These are phyloP conservation scores for Ceratocystis colombiana DNA, from an alignment of 2,329 filamentous ascomycete species.

Conservation along the genomic window DNA sequence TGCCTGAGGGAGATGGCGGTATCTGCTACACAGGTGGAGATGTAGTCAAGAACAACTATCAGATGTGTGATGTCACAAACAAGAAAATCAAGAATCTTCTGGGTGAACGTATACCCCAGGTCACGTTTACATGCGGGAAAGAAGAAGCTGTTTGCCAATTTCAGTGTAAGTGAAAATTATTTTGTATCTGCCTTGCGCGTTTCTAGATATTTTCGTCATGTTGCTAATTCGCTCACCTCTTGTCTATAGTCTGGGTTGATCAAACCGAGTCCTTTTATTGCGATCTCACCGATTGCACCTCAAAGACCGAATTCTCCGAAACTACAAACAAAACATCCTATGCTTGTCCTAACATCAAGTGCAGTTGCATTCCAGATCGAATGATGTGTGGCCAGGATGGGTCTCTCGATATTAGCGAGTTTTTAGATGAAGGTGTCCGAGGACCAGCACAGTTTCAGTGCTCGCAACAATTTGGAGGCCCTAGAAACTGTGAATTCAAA, in stretches of 20 bases:
- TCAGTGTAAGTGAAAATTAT: slow-evolving; percentile 55
- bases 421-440: slow-evolving; percentile 69
- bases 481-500: slow-evolving; percentile 66
- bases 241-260: slow-evolving; percentile 76
- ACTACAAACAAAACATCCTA: slow-evolving; percentile 74
- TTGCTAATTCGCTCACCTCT: neutral
- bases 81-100: slow-evolving; percentile 82
- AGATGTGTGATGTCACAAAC: slow-evolving; percentile 97
- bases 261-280: slow-evolving; percentile 94
- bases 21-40: slow-evolving; percentile 88
- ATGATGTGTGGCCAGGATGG: slow-evolving; percentile 91
- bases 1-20: slow-evolving; percentile 70
- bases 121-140: slow-evolving; percentile 83
- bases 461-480: slow-evolving; percentile 51
- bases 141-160: slow-evolving; percentile 76
- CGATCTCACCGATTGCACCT: slow-evolving; percentile 69
- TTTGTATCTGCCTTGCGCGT: neutral
- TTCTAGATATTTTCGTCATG: neutral
- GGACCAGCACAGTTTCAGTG: slow-evolving; percentile 82
- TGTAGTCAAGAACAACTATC: slow-evolving; percentile 87
- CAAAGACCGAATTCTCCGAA: slow-evolving; percentile 56
- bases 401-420: slow-evolving; percentile 85
- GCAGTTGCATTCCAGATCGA: slow-evolving; percentile 76
- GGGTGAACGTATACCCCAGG: slow-evolving; percentile 75
- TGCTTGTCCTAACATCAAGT: slow-evolving; percentile 72